These are phyloP conservation scores for Calocera cornea DNA, from an alignment of 768 basidiomycete species.

Conservation along the genomic window DNA sequence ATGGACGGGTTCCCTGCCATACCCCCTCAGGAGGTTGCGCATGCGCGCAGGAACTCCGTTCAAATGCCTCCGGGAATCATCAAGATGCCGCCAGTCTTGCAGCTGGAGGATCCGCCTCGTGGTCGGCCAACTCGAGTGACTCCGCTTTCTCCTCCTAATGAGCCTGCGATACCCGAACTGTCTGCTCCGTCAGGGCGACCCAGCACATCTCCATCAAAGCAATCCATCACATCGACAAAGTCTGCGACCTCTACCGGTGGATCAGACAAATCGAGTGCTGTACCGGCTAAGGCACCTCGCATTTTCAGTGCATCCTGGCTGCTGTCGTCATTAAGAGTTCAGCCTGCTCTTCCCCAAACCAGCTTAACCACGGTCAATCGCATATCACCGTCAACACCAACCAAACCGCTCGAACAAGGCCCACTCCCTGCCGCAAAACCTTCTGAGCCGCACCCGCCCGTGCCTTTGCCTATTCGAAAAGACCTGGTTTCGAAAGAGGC, in stretches of 20 bases:
- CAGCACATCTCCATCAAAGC: slow-evolving; percentile 52
- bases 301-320: background rate
- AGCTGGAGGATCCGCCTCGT: background rate
- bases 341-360: background rate
- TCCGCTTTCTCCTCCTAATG: background rate
- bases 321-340: background rate
- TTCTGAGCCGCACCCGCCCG: background rate
- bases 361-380: background rate
- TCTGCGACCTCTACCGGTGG: slow-evolving; percentile 34
- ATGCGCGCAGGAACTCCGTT: background rate
- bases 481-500: background rate
- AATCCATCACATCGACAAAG: slow-evolving; percentile 45
- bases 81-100: background rate
- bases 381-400: background rate
- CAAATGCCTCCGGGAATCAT: background rate
- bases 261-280: background rate
- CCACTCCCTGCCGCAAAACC: background rate
- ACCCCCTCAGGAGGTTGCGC: background rate
- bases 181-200: background rate
- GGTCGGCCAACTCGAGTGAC: background rate
- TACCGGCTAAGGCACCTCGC: background rate
- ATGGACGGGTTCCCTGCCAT: background rate
- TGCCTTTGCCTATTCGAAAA: background rate
- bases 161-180: background rate
- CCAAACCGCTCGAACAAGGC: background rate